Evolutionary conservation across 2,329 filamentous ascomycete genomes (phyloP).

Genomic region (Talaromyces sp.): DNA sequence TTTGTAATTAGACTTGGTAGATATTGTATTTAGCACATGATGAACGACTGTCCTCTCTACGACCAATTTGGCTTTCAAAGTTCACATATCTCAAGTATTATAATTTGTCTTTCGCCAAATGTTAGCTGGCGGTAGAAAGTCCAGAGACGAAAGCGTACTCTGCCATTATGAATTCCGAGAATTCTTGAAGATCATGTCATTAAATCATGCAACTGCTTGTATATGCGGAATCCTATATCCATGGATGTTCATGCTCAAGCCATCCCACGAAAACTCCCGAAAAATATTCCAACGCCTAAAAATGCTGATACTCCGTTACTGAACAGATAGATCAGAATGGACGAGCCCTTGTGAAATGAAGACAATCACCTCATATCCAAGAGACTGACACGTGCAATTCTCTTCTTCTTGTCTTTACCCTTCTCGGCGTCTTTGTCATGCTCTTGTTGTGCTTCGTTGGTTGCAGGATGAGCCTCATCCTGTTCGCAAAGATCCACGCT

Average conservation of each 20-base stretch:
- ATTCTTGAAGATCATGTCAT: background rate
- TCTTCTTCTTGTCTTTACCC: conserved; percentile 25
- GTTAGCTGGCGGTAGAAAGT: too few relatives aligned
- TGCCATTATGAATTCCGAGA: too few relatives aligned
- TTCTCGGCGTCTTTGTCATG: conserved; percentile 12
- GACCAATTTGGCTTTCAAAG: background rate
- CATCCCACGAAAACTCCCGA: background rate
- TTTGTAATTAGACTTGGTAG: conserved; percentile 14
- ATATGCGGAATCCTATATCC: background rate
- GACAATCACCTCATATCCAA: conserved; percentile 27
- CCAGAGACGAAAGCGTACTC: too few relatives aligned
- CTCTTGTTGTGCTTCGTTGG: conserved; percentile 10
- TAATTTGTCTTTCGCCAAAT: background rate
- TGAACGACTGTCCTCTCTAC: background rate
- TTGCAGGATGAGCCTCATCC: conserved; percentile 17
- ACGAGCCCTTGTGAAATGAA: background rate
- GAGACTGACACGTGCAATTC: conserved; percentile 34
- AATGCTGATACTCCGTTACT: conserved; percentile 17
- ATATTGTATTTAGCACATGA: conserved; percentile 5
- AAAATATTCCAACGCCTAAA: background rate
- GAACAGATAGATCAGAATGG: background rate
- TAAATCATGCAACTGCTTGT: background rate
- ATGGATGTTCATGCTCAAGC: background rate
- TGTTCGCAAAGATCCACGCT: conserved; percentile 18
- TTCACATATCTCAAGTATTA: background rate